phyloP scores from a whole-genome alignment of 192 early-diverging fungal species.

The Neocallimastix lanati region DNA sequence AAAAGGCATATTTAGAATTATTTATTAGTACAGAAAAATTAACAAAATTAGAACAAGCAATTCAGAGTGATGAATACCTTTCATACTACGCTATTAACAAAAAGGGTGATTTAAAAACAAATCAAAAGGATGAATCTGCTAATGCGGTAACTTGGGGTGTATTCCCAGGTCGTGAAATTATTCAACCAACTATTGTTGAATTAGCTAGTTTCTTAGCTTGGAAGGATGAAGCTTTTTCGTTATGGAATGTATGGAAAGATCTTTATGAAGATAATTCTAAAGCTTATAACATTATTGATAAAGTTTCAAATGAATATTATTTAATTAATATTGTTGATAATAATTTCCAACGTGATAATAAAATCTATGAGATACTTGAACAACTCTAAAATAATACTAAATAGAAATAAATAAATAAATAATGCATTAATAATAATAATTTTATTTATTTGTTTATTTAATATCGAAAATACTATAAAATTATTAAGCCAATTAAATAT shows the following conservation, averaged over 20 bases:
- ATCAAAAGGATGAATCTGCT: conserved; percentile 64
- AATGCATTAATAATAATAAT: no score
- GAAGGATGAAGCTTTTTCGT: conserved; percentile 68
- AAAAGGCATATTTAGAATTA: conserved; percentile 78
- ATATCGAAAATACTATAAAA: no score
- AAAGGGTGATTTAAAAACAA: conserved; percentile 74
- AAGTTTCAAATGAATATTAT: conserved; percentile 59
- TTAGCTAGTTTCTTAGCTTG: conserved; percentile 71
- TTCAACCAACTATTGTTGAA: conserved; percentile 93
- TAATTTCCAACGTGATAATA: conserved; percentile 56
- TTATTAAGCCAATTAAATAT: no score
- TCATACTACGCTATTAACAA: conserved; percentile 86
- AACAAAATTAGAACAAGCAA: conserved; percentile 38
- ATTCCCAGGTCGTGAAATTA: conserved; percentile 89
- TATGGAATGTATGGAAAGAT: conserved; percentile 75
- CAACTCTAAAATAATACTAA: background rate
- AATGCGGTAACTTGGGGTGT: conserved; percentile 98
- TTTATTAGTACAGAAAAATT: conserved; percentile 60
- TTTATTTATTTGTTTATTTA: no score
- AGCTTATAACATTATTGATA: conserved; percentile 26
- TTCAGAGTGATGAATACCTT: conserved; percentile 31
- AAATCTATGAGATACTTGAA: conserved; percentile 57
- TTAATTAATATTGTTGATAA: conserved; percentile 91
- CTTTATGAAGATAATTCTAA: conserved; percentile 36
- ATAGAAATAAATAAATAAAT: no score